phyloP scores from a whole-genome alignment of 192 early-diverging fungal species.

The Coemansia sp. region DNA sequence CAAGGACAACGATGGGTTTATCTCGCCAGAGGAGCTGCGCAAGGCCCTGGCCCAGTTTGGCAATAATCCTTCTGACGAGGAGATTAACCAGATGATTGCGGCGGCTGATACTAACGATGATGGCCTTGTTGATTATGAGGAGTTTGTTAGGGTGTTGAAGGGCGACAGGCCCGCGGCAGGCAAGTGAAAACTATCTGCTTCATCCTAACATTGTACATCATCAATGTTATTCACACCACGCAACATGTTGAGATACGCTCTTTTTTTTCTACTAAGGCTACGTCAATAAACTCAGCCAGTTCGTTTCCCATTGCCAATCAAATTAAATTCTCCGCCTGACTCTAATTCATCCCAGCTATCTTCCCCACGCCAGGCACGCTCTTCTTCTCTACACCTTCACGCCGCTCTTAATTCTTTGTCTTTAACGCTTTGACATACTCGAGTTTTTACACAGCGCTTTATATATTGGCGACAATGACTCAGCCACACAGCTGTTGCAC shows the following conservation, averaged over 20 bases:
- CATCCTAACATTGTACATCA: too few species aligned
- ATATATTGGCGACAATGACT: not conserved
- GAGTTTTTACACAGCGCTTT: not conserved
- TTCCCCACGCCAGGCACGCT: not conserved
- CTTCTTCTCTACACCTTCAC: not conserved
- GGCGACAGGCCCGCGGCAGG: not conserved
- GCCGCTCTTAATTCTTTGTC: not conserved
- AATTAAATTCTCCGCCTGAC: not conserved
- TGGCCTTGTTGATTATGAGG: slow-evolving; percentile 60
- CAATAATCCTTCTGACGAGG: slow-evolving; percentile 67
- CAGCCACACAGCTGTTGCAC: slow-evolving; percentile 32
- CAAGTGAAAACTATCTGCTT: not conserved
- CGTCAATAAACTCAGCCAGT: not conserved
- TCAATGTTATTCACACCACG: not conserved
- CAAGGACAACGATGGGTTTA: slow-evolving; percentile 54
- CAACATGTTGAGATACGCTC: not conserved
- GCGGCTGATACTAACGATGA: slow-evolving; percentile 75
- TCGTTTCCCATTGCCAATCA: not conserved
- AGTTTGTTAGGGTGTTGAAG: slow-evolving; percentile 63
- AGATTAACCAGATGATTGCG: slow-evolving; percentile 78
- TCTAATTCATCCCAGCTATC: not conserved
- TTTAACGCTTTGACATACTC: not conserved
- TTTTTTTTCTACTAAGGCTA: not conserved
- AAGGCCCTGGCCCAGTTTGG: slow-evolving; percentile 57
- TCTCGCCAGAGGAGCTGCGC: slow-evolving; percentile 50